Evolutionary conservation across 352 stramenopile genomes (phyloP), one percentile per base, ranked within the genome.

Genomic region (Pythium guiyangense): DNA sequence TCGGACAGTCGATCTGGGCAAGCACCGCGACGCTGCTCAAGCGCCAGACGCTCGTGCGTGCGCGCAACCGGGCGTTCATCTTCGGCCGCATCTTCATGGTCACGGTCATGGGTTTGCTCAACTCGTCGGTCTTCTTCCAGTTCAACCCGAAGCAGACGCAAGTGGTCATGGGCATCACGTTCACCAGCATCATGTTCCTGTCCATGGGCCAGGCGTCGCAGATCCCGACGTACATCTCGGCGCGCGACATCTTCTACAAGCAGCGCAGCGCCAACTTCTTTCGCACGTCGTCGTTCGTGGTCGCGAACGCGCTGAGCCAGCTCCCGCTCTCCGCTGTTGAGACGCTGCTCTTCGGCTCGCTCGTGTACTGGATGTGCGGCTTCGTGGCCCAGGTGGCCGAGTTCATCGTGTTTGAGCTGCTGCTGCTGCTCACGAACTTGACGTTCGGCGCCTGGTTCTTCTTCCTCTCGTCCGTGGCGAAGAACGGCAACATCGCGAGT

Each of bases 361-460:
- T 94, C 52, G 54, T 92, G 10, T 94, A 92, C 50, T 94, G 75
- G 67, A 87, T 92, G 67, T 74, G 82, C 50, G 84, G 81, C 15
- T 71, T 74, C 39, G 52, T 45, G 17, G 12, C 52, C 12, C 52
- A 67, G 25, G 70, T 61, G 0, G 54, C 26, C 12, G 50, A 46
- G 1, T 90, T 72, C 44, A 39, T 79, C 42, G 48, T 74, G 27
- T 88, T 83, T 60, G 6, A 69, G 22, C 49, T 75, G 34, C 18
- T 82, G 40, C 53, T 86, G 11, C 46, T 83, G 6, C 26, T 79
- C 9, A 66, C 64, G 11, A 84, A 84, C 50, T 14, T 88, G 18
- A 59, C 69, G 17, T 81, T 86, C 43, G 49, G 54, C 2, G 48
- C 70, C 10, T 86, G 50, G 31, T 86, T 90, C 61, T 84, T 81